These are phyloP conservation scores for Colletotrichum musicola DNA, from an alignment of 2,329 filamentous ascomycete genomes.

Conservation along the genomic window DNA sequence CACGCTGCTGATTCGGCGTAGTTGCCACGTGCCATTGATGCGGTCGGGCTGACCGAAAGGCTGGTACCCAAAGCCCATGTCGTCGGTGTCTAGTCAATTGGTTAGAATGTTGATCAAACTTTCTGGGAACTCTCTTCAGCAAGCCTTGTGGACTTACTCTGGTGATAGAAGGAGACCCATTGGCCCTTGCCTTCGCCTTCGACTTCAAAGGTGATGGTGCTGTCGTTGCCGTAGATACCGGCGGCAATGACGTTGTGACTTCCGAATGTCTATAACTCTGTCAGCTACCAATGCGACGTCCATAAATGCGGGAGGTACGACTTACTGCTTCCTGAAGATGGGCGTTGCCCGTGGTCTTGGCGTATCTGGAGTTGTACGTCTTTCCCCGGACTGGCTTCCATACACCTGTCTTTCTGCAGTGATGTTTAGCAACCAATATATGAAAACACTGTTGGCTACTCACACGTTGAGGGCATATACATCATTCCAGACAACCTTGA, in stretches of 20 bases:
- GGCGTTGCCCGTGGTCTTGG: conserved; percentile 57
- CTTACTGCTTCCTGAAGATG: conserved; percentile 61
- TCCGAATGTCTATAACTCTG: conserved; percentile 52
- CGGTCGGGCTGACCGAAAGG: conserved; percentile 69
- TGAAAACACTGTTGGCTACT: too few relatives aligned
- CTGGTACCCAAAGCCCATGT: conserved; percentile 70
- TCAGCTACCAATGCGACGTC: too few relatives aligned
- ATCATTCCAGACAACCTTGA: conserved; percentile 65
- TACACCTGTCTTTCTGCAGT: conserved; percentile 56
- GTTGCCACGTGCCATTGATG: conserved; percentile 70
- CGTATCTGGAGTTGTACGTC: conserved; percentile 58
- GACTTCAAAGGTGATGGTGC: conserved; percentile 61
- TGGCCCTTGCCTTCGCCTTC: conserved; percentile 61
- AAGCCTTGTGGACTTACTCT: conserved; percentile 46
- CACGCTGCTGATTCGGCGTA: conserved; percentile 71
- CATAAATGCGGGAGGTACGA: too few relatives aligned
- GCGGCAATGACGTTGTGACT: conserved; percentile 60
- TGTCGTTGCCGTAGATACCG: conserved; percentile 65
- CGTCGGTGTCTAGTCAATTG: conserved; percentile 58
- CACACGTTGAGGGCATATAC: conserved; percentile 64
- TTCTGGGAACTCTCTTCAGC: too few relatives aligned
- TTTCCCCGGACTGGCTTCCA: conserved; percentile 60
- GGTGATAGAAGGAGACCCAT: conserved; percentile 69
- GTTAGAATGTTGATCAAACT: too few relatives aligned
- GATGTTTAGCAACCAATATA: too few relatives aligned